Evolutionary conservation across 352 stramenopile species (phyloP).

Genomic region (Pythium insidiosum): DNA sequence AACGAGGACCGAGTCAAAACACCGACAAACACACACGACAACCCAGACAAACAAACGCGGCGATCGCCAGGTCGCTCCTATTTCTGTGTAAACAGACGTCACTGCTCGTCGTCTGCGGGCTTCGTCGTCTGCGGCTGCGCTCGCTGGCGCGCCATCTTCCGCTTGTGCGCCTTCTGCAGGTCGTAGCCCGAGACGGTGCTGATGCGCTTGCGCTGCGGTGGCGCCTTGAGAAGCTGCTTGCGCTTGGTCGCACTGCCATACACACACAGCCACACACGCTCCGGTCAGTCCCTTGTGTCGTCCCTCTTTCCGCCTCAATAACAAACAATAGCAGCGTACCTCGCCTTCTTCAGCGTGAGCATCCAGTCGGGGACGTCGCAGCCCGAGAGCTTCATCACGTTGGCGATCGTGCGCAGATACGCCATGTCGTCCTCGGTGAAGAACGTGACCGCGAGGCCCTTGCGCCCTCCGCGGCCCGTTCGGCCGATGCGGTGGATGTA

Average conservation of each 20-base stretch:
- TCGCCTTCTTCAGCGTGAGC: conserved; percentile 92
- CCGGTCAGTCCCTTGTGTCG: neutral
- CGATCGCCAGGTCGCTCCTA: neutral
- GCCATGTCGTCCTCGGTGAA: conserved; percentile 96
- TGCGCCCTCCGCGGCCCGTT: conserved; percentile 89
- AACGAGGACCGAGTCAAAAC: neutral
- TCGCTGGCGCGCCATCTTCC: conserved; percentile 21
- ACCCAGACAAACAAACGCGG: neutral
- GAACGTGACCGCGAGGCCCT: conserved; percentile 94
- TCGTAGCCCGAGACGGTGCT: conserved; percentile 85
- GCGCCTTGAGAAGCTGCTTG: conserved; percentile 79
- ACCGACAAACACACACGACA: neutral
- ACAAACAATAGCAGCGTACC: conserved; percentile 20
- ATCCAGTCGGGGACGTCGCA: conserved; percentile 98
- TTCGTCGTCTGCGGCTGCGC: neutral
- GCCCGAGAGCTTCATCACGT: conserved; percentile 98
- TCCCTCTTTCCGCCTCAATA: too few relatives aligned
- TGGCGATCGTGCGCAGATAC: conserved; percentile 94
- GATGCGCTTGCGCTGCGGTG: conserved; percentile 61
- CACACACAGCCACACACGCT: conserved; percentile 2
- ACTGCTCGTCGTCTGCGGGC: neutral
- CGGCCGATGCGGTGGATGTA: conserved; percentile 98
- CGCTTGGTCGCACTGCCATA: conserved; percentile 43
- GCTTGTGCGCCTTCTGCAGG: conserved; percentile 77
- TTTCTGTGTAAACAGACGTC: neutral